Base-by-base conservation (phyloP, 176 grass and related monocot genomes). In the Carex parvula region DNA sequence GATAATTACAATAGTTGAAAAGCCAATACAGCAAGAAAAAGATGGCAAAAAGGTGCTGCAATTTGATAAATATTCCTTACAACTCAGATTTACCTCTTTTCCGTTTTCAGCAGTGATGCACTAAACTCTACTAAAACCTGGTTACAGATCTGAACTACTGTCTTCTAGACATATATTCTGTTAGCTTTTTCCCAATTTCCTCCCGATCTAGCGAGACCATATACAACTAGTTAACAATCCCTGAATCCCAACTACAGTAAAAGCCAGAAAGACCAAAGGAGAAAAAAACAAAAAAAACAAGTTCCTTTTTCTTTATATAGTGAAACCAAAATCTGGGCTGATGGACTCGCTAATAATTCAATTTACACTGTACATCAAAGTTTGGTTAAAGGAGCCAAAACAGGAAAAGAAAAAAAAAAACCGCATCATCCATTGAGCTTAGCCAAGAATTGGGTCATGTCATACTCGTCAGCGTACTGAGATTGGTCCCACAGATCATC, bases 401-500 rank as follows among this genome's bases (percentile, higher is more conserved):
- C 1, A 62, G 60, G 9, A 33, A 21, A 7, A 15, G 11, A 54
- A 54, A 29, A 3, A 10, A n/a, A 61, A 54, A 77, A 55, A 18
- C 22, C 76, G 37, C 39, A 76, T 99, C 88, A 95, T 82, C 93
- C 87, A 52, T 95, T 92, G 57, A 99, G 93, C 81, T 88, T 95
- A 46, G 83, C 75, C 78, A 94, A 84, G 83, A 99, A 99, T 46
- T 91, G 93, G 65, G 86, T 93, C 62, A 99, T 68, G 79, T 99
- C 92, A 44, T 92, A 94, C 70, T 99, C 96, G 1, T 99, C 87
- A 55, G 87, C 73, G 41, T 99, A 99, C 77, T 95, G 96, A 12
- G 96, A 99, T 82, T 95, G 91, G 79, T 99, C 96, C 96, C 96
- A 99, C 52, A 99, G 85, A 46, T 99, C 93, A 7, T 86, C 93